phyloP scores from a whole-genome alignment of 2,329 filamentous ascomycete genomes.

The Orbilia blumenaviensis region DNA sequence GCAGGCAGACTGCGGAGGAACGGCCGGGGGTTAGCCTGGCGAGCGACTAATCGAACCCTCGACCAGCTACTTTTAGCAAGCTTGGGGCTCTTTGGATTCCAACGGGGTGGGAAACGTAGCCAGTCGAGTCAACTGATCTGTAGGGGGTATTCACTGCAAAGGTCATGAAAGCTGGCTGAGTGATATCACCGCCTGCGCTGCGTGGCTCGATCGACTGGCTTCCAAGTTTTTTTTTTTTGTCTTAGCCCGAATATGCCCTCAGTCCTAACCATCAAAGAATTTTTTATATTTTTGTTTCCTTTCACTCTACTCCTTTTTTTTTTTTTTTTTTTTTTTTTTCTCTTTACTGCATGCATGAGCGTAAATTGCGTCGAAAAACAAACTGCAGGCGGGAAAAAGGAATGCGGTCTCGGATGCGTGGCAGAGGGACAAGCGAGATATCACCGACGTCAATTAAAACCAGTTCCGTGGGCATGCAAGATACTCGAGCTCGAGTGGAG shows the following conservation, averaged over 20 bases:
- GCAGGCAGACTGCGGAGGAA: constrained; percentile 32
- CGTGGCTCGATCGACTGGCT: constrained; percentile 31
- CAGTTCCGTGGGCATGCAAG: constrained; percentile 14
- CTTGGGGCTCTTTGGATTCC: too few relatives aligned
- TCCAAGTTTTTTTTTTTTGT: background rate
- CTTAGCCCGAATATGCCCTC: background rate
- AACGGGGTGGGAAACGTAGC: too few relatives aligned
- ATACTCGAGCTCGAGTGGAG: constrained; percentile 37
- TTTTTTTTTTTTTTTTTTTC: background rate
- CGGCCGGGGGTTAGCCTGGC: background rate
- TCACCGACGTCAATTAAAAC: constrained; percentile 32
- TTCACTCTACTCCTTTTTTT: too few relatives aligned
- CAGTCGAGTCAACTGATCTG: constrained; percentile 33
- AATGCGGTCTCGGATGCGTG: constrained; percentile 48
- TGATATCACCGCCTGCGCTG: constrained; percentile 37
- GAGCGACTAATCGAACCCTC: background rate
- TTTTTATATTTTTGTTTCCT: too few relatives aligned
- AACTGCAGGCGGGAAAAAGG: constrained; percentile 38
- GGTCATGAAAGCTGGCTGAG: constrained; percentile 32
- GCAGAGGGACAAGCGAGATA: constrained; percentile 46
- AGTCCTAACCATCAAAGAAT: background rate
- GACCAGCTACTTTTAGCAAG: too few relatives aligned
- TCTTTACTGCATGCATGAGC: too few relatives aligned
- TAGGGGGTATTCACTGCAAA: background rate
- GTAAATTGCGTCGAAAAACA: background rate